phyloP scores from a whole-genome alignment of 2,329 filamentous ascomycete species.

The Arachnopeziza araneosa region DNA sequence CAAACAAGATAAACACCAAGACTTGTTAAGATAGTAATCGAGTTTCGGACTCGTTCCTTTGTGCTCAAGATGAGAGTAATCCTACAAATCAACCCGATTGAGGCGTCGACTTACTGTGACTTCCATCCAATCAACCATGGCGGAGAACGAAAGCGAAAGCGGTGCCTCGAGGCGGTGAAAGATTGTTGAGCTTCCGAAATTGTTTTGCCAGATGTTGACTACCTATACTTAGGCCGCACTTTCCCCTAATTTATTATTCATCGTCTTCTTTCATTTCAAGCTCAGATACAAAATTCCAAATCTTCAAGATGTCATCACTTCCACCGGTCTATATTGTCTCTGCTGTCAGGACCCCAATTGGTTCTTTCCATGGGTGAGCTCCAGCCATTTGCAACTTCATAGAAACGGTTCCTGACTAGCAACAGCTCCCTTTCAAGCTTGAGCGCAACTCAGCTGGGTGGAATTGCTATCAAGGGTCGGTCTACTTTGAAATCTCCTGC shows the following conservation, averaged over 20 bases:
- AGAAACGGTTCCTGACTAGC: conserved; percentile 15
- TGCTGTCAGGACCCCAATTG: conserved; percentile 81
- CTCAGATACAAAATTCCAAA: not conserved
- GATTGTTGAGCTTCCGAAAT: conserved; percentile 2
- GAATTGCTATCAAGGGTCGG: conserved; percentile 85
- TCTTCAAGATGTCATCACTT: conserved; percentile 64
- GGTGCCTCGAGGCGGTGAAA: conserved; percentile 7
- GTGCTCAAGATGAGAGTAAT: not conserved
- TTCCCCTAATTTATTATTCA: not conserved
- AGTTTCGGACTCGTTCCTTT: no score
- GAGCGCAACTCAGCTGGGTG: conserved; percentile 79
- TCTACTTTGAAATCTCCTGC: not conserved
- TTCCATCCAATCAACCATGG: not conserved
- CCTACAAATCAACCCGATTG: not conserved
- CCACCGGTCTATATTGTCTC: conserved; percentile 96
- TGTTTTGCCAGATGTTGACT: conserved; percentile 1
- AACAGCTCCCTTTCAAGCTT: conserved; percentile 79
- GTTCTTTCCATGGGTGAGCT: conserved; percentile 85
- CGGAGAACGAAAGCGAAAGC: not conserved
- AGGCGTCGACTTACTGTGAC: not conserved
- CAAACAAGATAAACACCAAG: not conserved
- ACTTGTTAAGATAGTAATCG: no score
- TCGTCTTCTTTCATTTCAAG: not conserved
- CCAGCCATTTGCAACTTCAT: conserved; percentile 42
- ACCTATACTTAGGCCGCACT: not conserved